Base-by-base conservation (phyloP, 352 stramenopile genomes). In the Globisporangium nagaii region DNA sequence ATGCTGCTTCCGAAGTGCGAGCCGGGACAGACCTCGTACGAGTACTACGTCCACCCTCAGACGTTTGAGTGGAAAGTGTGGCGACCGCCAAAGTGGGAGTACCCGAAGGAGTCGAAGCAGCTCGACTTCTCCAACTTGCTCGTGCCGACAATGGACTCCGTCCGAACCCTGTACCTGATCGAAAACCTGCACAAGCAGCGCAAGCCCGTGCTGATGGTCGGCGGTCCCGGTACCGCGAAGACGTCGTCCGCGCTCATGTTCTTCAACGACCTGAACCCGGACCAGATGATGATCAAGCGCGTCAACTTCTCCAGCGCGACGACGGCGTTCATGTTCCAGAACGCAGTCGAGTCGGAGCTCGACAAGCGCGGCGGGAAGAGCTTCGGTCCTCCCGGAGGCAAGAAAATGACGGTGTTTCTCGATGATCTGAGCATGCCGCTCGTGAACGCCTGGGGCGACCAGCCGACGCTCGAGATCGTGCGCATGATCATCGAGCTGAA, bases 351-450 rank as follows among this genome's bases (percentile, higher is more conserved):
- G 68, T 89, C 90, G n/a, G 93, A 98, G 56, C 77, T 99, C 12
- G 97, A 99, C 57, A 99, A 99, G 71, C 88, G 96, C 36, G 96
- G 96, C 30, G 96, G 96, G 12, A 98, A 98, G 70, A 99, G 96
- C 56, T 99, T 99, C 65, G 96, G 97, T 28, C 96, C 97, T 32
- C 95, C 96, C 5, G 96, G 96, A 46, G 96, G 96, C 17, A 99
- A 99, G 73, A 98, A 98, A 60, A 99, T 99, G 96, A 99, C 95
- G 0, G 95, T 99, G 11, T 99, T 99, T 61, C 83, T 99, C 19
- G 97, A 99, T 71, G 97, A 99, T 82, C 67, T 99, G 17, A 97
- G 84, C 55, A 98, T 98, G 91, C 93, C 93, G 2, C 87, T 98
- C 46, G 95, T 99, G n/a, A 99, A 99, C 58, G 95, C 90, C 19